Evolutionary conservation across 805 yeast genomes (phyloP).

Genomic region (Cyberlindnera xylosilytica): DNA sequence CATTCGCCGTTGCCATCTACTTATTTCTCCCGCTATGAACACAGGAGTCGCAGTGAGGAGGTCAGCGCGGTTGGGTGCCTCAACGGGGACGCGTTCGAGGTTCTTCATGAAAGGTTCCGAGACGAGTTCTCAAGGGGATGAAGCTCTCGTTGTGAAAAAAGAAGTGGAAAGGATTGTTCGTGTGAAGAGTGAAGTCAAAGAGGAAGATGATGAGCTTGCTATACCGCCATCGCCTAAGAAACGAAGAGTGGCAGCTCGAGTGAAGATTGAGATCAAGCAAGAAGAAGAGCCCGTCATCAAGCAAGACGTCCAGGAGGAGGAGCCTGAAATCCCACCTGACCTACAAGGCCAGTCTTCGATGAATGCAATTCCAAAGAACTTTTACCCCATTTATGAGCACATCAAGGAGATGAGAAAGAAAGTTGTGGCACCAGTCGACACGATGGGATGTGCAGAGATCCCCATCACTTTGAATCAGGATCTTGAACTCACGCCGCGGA

Average conservation of each 20-base stretch:
- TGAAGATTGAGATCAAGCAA: constrained; percentile 1
- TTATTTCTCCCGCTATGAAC: neutral
- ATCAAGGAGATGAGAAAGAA: constrained; percentile 64
- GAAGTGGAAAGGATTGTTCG: neutral
- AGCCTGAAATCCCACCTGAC: neutral
- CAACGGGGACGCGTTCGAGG: constrained; percentile 2
- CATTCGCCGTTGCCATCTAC: neutral
- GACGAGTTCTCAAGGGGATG: neutral
- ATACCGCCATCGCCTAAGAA: constrained; percentile 10
- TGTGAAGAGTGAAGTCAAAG: constrained; percentile 8
- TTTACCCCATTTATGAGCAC: constrained; percentile 53
- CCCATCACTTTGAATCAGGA: constrained; percentile 37
- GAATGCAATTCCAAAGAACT: constrained; percentile 39
- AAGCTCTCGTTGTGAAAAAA: neutral
- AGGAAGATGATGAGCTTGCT: constrained; percentile 3
- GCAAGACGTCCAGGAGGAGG: constrained; percentile 4
- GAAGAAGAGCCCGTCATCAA: constrained; percentile 1
- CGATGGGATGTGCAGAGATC: constrained; percentile 75
- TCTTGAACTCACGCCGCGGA: constrained; percentile 30
- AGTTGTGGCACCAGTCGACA: constrained; percentile 81
- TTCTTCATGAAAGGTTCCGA: constrained; percentile 2
- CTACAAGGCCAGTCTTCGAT: neutral
- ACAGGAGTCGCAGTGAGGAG: constrained; percentile 3
- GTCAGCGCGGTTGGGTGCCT: constrained; percentile 1
- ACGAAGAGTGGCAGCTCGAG: constrained; percentile 1